Percentiles rank a stretch among this genome's conserved stretches.
Evolutionary conservation across 2,329 filamentous ascomycete genomes (phyloP).

Genomic region (Colletotrichum spaethianum): DNA sequence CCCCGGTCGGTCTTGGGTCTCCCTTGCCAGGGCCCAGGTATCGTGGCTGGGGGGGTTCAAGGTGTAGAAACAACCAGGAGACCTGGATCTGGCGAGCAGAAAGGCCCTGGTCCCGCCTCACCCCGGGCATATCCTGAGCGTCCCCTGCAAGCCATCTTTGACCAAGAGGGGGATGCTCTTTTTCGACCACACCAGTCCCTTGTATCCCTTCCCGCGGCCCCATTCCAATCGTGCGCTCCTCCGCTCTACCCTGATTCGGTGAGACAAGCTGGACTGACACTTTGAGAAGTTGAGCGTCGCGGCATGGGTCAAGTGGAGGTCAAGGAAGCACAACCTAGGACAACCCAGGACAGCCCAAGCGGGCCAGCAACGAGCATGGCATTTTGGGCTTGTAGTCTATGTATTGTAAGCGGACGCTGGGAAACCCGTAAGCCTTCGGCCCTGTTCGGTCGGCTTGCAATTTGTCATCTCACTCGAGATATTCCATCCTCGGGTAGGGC

Average conservation of each 20-base stretch:
- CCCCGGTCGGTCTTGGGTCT: constrained; percentile 19
- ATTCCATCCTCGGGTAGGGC: neutral
- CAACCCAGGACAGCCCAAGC: neutral
- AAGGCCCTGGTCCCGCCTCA: constrained; percentile 9
- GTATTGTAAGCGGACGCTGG: neutral
- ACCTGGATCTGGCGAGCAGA: neutral
- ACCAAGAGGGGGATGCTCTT: neutral
- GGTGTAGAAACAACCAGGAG: constrained; percentile 23
- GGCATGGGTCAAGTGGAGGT: constrained; percentile 7
- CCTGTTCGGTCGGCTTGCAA: neutral
- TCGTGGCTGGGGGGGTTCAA: neutral
- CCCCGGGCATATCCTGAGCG: neutral
- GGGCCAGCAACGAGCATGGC: neutral
- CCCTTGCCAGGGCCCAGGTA: constrained; percentile 18
- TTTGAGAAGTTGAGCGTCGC: neutral
- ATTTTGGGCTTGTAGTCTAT: neutral
- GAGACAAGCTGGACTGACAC: constrained; percentile 28
- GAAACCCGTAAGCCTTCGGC: neutral
- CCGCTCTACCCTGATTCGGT: constrained; percentile 27
- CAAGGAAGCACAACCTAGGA: neutral
- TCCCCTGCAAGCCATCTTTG: constrained; percentile 27
- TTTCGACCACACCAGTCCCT: neutral
- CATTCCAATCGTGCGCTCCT: constrained; percentile 31
- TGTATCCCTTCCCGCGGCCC: constrained; percentile 30
- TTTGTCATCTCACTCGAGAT: neutral